A percentile compares a stretch with the other conserved stretches of the same genome.
Conservation (phyloP, 2,329 filamentous ascomycete genomes). For the Coniochaeta sp. region DNA sequence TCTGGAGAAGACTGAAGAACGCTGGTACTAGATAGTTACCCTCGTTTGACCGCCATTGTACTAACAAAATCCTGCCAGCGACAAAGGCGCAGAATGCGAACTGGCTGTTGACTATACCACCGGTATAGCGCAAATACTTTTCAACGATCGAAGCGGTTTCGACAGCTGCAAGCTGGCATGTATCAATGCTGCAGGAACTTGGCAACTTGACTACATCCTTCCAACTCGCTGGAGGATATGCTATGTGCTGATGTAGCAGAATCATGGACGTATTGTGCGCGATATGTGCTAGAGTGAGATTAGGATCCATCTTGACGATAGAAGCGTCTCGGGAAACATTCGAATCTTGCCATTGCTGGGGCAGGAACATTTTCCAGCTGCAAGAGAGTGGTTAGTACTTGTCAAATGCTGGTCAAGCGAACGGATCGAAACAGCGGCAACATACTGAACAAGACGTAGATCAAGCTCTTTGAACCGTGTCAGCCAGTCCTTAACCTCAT, state of each 20-base stretch:
- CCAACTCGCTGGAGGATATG: not conserved
- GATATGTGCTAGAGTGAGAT: not conserved
- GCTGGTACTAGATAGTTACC: not conserved
- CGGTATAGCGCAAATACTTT: not conserved
- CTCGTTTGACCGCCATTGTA: not conserved
- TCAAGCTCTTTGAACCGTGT: constrained; percentile 32
- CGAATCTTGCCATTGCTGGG: not conserved
- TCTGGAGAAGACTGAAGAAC: not conserved
- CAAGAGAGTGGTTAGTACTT: not conserved
- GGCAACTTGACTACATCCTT: not conserved
- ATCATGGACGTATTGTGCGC: not conserved
- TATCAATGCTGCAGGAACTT: not conserved
- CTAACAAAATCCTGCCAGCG: not conserved
- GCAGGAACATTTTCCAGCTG: not conserved
- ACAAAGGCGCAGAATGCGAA: not conserved
- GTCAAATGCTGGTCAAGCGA: no score
- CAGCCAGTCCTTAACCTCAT: constrained; percentile 25
- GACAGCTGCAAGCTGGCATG: not conserved
- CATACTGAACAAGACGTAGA: constrained; percentile 24
- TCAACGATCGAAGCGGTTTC: not conserved
- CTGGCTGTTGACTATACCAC: not conserved
- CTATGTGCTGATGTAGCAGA: not conserved
- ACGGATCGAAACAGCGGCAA: constrained; percentile 1
- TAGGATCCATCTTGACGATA: not conserved
- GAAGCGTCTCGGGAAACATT: not conserved